Percentiles rank a stretch among this genome's conserved stretches.
phyloP scores from a whole-genome alignment of 2,329 filamentous ascomycete genomes.

The Chaetomiaceae sp. region DNA sequence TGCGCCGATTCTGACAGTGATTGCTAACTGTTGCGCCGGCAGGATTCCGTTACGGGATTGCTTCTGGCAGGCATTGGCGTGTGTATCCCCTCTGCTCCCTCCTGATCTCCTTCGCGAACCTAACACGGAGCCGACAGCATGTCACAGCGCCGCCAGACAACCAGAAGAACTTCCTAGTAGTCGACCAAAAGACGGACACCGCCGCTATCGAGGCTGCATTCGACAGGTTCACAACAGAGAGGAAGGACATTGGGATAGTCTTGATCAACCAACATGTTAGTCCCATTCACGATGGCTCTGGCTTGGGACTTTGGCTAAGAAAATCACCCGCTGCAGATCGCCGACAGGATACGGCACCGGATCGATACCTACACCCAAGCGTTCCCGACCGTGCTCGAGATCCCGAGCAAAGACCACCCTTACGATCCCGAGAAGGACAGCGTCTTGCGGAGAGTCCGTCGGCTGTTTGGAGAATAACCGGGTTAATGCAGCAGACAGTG shows the following conservation, averaged over 20 bases:
- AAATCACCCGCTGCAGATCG: constrained; percentile 56
- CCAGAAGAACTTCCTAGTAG: constrained; percentile 97
- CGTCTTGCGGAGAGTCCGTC: constrained; percentile 78
- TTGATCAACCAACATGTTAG: constrained; percentile 96
- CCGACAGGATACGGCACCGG: constrained; percentile 84
- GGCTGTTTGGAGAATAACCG: constrained; percentile 63
- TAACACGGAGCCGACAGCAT: constrained; percentile 55
- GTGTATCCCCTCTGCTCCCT: constrained; percentile 28
- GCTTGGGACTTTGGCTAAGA: background rate
- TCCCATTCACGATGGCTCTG: constrained; percentile 14
- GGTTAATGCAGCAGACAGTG: background rate
- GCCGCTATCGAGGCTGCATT: constrained; percentile 85
- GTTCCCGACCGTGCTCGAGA: constrained; percentile 94
- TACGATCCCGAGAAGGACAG: constrained; percentile 99
- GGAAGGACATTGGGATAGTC: constrained; percentile 95
- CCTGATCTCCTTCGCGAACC: background rate
- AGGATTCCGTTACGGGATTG: constrained; percentile 96
- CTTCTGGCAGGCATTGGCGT: constrained; percentile 94
- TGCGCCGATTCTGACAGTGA: background rate
- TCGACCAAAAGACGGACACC: constrained; percentile 89
- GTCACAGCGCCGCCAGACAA: constrained; percentile 83
- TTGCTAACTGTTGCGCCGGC: constrained; percentile 21
- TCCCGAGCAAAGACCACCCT: constrained; percentile 97
- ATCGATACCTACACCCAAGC: constrained; percentile 91
- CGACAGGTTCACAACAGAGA: constrained; percentile 77